Conservation (phyloP, 495 filamentous ascomycete species). For the Cudoniella acicularis region DNA sequence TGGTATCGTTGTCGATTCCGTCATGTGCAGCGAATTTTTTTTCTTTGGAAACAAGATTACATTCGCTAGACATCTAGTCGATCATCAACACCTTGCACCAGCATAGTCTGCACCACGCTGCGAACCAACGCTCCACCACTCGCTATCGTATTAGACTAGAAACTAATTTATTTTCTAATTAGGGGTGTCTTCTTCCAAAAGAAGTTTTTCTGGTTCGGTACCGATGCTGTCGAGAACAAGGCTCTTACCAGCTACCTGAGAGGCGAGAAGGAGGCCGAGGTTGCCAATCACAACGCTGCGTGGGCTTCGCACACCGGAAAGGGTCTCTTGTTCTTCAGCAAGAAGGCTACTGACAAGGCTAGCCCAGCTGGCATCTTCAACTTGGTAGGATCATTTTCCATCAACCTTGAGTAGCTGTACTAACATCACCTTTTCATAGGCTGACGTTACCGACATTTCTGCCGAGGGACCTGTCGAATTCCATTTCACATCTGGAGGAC, state of each 20-base stretch:
- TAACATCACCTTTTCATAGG: slow-evolving; percentile 32
- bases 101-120: no score
- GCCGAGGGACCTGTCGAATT: slow-evolving; percentile 76
- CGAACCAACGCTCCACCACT: not conserved
- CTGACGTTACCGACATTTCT: slow-evolving; percentile 76
- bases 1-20: not conserved
- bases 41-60: no score
- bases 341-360: slow-evolving; percentile 72
- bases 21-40: no score
- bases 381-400: slow-evolving; percentile 53
- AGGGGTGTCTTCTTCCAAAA: slow-evolving; percentile 66
- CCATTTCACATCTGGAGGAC: slow-evolving; percentile 73
- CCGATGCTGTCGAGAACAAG: slow-evolving; percentile 73
- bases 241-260: slow-evolving; percentile 70
- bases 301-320: slow-evolving; percentile 93
- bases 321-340: slow-evolving; percentile 89
- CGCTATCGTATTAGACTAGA: not conserved
- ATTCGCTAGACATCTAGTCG: no score
- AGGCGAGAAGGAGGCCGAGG: slow-evolving; percentile 69
- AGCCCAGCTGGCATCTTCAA: slow-evolving; percentile 79
- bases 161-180: slow-evolving; percentile 2
- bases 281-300: slow-evolving; percentile 74
- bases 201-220: slow-evolving; percentile 91
- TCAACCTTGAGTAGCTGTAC: not conserved
- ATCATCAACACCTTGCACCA: no score